Evolutionary conservation across 1,284 basidiomycete species (phyloP), one percentile per base, ranked within the genome.

Genomic region (Pseudozyma sp.): DNA sequence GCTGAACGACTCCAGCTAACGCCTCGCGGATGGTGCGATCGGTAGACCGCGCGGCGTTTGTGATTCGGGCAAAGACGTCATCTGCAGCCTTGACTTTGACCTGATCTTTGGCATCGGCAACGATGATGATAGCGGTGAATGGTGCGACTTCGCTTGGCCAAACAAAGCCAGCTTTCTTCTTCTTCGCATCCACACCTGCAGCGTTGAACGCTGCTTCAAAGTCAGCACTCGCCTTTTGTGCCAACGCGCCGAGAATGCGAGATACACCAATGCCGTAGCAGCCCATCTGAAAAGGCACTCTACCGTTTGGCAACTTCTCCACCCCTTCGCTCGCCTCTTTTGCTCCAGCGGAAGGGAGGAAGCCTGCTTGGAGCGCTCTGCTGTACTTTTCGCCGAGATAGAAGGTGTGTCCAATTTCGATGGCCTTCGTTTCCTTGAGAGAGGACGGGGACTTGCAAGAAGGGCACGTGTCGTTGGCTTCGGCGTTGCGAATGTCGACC

Each of bases 381-480:
- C 82, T 82, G 61, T 86, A 86, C 47, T 73, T 66, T 1, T 80
- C 80, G 7, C 85, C 86, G 4, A 86, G 81, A 39, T 81, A 70
- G 57, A 86, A 86, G 0, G 86, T 86, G 52, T 86, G 86, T 0
- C 79, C 86, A 1, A 86, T 75, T 56, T 86, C 86, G 61, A 86
- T 85, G 1, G 85, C 80, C 14, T 69, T 66, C 16, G 59, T 78
- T 38, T 74, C 63, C 0, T 51, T 16, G 1, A 86, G 72, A 7
- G 76, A 68, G 3, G 14, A 9, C 6, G 16, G 42, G 9, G 52
- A 70, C 70, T 16, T 73, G 57, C 85, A 86, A 9, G 56, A 48
- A 0, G 69, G 48, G 38, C 79, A 81, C 0, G 51, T 49, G 53
- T 86, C 83, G 19, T 76, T 71, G 19, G 51, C 51, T 19, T 64